phyloP scores from a whole-genome alignment of 441 rosid species.

The Metrosideros polymorpha region DNA sequence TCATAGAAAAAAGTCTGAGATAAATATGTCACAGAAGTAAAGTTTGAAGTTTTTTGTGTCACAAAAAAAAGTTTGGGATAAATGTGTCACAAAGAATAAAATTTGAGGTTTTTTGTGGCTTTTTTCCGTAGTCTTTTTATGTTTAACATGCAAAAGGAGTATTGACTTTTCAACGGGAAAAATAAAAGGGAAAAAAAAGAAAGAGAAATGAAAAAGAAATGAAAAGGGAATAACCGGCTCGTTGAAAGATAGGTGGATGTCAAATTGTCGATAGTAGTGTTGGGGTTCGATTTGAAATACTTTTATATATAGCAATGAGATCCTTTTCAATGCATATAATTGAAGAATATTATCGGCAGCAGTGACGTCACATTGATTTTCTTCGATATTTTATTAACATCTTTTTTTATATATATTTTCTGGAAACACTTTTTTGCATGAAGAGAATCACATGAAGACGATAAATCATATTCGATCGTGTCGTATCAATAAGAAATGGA shows the following conservation, averaged over 20 bases:
- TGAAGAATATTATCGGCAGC: not conserved
- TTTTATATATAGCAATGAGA: not conserved
- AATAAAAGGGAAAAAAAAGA: not conserved
- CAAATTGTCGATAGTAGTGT: not conserved
- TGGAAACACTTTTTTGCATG: not conserved
- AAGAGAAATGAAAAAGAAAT: not conserved
- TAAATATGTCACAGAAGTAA: too few species aligned
- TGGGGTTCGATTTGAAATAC: not conserved
- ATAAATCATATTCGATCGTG: not conserved
- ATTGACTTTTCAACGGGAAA: not conserved
- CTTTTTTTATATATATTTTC: not conserved
- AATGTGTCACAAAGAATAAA: too few species aligned
- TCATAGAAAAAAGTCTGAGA: too few species aligned
- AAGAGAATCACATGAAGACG: not conserved
- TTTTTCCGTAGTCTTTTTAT: not conserved
- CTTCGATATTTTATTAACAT: not conserved
- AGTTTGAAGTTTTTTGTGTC: too few species aligned
- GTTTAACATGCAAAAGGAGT: not conserved
- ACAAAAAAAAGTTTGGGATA: too few species aligned
- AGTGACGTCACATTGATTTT: not conserved
- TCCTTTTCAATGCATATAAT: not conserved
- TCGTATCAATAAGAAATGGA: not conserved
- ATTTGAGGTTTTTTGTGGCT: too few species aligned
- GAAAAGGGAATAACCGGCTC: not conserved
- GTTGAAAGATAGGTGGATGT: not conserved